Conservation (phyloP, 768 basidiomycete genomes). For the Lactifluus piperatus region DNA sequence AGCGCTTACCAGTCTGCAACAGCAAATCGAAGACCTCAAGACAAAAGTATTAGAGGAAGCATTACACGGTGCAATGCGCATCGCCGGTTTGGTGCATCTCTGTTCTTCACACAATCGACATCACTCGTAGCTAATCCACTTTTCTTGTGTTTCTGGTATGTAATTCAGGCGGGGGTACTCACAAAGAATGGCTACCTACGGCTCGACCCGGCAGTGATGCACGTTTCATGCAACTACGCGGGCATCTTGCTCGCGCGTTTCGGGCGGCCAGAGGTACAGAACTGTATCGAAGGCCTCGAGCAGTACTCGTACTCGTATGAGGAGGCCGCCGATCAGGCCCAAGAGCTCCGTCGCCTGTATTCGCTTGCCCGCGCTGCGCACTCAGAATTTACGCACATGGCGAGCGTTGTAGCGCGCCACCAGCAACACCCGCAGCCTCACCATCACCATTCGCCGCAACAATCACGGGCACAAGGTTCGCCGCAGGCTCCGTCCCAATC, state of each 20-base stretch:
- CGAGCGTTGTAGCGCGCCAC: constrained; percentile 26
- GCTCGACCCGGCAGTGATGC: constrained; percentile 84
- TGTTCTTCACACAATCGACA: not conserved
- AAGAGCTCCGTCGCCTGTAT: constrained; percentile 48
- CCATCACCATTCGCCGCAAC: constrained; percentile 1
- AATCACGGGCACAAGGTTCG: not conserved
- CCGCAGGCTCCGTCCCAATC: not conserved
- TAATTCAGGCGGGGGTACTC: constrained; percentile 61
- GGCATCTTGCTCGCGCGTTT: constrained; percentile 73
- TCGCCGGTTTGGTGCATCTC: constrained; percentile 70
- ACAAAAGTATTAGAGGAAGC: constrained; percentile 74
- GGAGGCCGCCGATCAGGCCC: constrained; percentile 72
- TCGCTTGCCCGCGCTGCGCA: constrained; percentile 34
- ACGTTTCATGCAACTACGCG: constrained; percentile 77
- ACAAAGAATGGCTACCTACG: constrained; percentile 84
- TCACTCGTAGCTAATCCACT: not conserved
- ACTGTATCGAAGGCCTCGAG: constrained; percentile 77
- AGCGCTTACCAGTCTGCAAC: constrained; percentile 20
- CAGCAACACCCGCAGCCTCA: constrained; percentile 6
- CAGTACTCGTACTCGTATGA: constrained; percentile 88
- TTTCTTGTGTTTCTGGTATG: not conserved
- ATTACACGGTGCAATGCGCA: constrained; percentile 74
- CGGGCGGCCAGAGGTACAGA: constrained; percentile 74
- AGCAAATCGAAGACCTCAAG: constrained; percentile 54
- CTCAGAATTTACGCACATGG: constrained; percentile 35